Evolutionary conservation across 768 basidiomycete species (phyloP), one percentile per base, ranked within the genome.

Genomic region (Collybiopsis luxurians): DNA sequence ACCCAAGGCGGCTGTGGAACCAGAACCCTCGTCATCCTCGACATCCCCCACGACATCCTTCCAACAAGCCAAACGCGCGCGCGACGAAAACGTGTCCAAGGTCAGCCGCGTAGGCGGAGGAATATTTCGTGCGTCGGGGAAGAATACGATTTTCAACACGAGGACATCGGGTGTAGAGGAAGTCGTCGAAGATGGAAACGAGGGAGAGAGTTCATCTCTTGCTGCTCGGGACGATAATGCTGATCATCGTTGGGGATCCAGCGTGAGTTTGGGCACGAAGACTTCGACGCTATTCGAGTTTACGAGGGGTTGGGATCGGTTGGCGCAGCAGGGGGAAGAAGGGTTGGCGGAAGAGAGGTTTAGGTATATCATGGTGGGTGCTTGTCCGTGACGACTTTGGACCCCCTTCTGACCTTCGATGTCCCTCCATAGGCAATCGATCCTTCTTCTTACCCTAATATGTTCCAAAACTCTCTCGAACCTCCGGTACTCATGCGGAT

Each of bases 401-500:
- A 11, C 31, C n/a, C 50, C 13, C 30, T 9, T 30, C 9, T 40
- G 28, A 24, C 28, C 10, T 40, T 39, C 27, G 28, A 24, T 38
- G 12, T 31, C 30, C 13, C 58, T 17, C 53, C 34, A 27, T 50
- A 91, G 86, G 75, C 73, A 31, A 76, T 91, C 43, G 71, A 80
- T 0, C 82, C 90, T 0, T 46, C 73, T 7, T 71, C 73, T 17
- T 67, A 92, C 26, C 87, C 89, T 0, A 61, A 74, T 1, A 68
- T 93, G 38, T 90, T 89, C 70, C 79, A 86, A 62, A 82, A 76
- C 0, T 89, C 89, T 0, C 75, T 93, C 30, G 91, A 92, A 43
- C 81, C 91, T 0, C 63, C 75, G 1, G 63, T 89, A 26, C 78
- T 93, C 17, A 73, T 75, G 2, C 80, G 82, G 1, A 73, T 92